These are phyloP conservation scores for Silene latifolia DNA, from an alignment of 148 eudicot species.

Conservation along the genomic window DNA sequence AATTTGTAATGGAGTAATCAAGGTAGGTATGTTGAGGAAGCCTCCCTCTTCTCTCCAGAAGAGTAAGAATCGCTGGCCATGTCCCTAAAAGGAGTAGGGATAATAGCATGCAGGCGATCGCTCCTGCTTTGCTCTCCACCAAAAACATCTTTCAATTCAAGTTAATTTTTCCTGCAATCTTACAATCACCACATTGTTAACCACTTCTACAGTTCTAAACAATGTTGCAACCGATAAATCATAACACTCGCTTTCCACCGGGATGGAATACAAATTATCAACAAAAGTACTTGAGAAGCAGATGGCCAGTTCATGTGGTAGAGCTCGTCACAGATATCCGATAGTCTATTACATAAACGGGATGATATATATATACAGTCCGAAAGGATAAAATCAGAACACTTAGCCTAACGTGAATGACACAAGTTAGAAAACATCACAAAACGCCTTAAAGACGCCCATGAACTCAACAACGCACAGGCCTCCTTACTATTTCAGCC, in stretches of 20 bases:
- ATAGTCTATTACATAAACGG: too few relatives aligned
- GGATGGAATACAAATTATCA: too few relatives aligned
- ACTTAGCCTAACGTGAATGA: not conserved
- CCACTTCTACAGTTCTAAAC: not conserved
- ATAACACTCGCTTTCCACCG: too few relatives aligned
- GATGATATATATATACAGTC: too few relatives aligned
- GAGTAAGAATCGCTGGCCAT: slow-evolving; percentile 84
- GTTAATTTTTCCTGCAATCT: slow-evolving; percentile 11
- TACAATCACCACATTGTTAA: not conserved
- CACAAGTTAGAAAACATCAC: not conserved
- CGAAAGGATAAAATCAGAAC: not conserved
- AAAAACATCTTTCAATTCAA: slow-evolving; percentile 25
- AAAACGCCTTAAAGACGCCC: not conserved
- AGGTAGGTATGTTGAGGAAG: slow-evolving; percentile 92
- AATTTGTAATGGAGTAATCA: slow-evolving; percentile 78
- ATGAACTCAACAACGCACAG: not conserved
- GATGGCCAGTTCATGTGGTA: too few relatives aligned
- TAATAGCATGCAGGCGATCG: slow-evolving; percentile 30
- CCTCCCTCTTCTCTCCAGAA: slow-evolving; percentile 77
- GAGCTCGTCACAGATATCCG: too few relatives aligned
- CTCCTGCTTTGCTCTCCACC: slow-evolving; percentile 37
- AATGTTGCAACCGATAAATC: not conserved
- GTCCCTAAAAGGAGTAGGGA: slow-evolving; percentile 66
- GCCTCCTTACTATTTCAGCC: too few relatives aligned
- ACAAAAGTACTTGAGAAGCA: too few relatives aligned